phyloP scores from a whole-genome alignment of 176 grass and related monocot genomes.

The Dactylis glomerata region DNA sequence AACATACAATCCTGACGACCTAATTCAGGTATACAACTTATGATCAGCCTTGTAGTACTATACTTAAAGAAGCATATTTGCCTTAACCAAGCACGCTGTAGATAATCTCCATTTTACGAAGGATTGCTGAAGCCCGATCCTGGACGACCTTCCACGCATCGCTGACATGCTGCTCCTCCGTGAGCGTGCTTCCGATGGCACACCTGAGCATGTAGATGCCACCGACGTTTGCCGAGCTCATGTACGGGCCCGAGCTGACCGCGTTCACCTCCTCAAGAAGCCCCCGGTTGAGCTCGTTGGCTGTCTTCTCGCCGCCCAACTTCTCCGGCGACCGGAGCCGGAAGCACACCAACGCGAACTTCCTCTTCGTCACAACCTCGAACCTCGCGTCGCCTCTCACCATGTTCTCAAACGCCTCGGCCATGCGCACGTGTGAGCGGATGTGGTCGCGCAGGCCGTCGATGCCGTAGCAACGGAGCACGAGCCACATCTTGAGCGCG shows the following conservation, averaged over 20 bases:
- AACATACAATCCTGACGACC: too few relatives aligned
- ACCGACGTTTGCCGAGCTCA: constrained; percentile 56
- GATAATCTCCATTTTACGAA: constrained; percentile 27
- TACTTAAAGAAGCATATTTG: background rate
- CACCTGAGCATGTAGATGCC: constrained; percentile 62
- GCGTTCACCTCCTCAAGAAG: constrained; percentile 58
- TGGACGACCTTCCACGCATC: constrained; percentile 58
- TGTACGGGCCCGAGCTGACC: constrained; percentile 33
- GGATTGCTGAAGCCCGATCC: constrained; percentile 35
- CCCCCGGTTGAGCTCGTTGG: constrained; percentile 42
- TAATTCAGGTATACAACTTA: too few relatives aligned
- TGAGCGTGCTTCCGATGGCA: constrained; percentile 56
- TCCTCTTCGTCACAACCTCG: constrained; percentile 50
- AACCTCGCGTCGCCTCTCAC: constrained; percentile 49
- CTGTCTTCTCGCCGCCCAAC: constrained; percentile 34
- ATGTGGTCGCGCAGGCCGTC: constrained; percentile 47
- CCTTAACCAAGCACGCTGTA: background rate
- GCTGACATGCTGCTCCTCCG: constrained; percentile 56
- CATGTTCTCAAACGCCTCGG: constrained; percentile 54
- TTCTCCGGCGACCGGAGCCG: constrained; percentile 23
- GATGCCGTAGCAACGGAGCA: constrained; percentile 64
- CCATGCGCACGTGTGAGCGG: constrained; percentile 49
- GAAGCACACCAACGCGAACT: constrained; percentile 67
- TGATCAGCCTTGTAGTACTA: background rate
- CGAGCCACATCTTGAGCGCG: constrained; percentile 71